A percentile compares a stretch with the other conserved stretches of the same genome.
phyloP scores from a whole-genome alignment of 2,329 filamentous ascomycete species.

The Pseudogymnoascus sp. region DNA sequence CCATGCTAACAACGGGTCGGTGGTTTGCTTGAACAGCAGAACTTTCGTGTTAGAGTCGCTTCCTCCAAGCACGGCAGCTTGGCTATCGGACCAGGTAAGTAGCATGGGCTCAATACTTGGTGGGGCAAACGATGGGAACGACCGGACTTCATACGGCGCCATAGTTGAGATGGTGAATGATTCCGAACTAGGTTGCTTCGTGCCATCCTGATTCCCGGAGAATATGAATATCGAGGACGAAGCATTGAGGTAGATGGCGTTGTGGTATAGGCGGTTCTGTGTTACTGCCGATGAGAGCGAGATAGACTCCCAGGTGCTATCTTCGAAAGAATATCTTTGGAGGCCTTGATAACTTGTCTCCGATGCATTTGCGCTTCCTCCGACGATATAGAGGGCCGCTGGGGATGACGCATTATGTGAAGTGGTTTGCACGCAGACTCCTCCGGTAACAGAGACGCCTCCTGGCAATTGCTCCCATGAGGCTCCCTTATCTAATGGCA shows the following conservation, averaged over 20 bases:
- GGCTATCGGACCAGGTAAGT: slow-evolving; percentile 63
- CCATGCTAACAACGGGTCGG: slow-evolving; percentile 48
- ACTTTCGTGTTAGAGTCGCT: slow-evolving; percentile 58
- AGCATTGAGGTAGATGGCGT: slow-evolving; percentile 65
- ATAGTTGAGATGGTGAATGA: slow-evolving; percentile 68
- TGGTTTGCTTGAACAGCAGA: slow-evolving; percentile 61
- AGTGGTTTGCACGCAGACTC: slow-evolving; percentile 67
- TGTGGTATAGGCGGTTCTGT: slow-evolving; percentile 66
- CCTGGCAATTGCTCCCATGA: slow-evolving; percentile 62
- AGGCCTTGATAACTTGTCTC: slow-evolving; percentile 61
- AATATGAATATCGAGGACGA: slow-evolving; percentile 73
- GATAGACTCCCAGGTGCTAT: slow-evolving; percentile 54
- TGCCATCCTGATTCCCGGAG: slow-evolving; percentile 63
- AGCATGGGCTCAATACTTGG: slow-evolving; percentile 65
- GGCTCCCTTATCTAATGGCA: slow-evolving; percentile 62
- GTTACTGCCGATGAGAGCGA: slow-evolving; percentile 32
- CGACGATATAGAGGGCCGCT: slow-evolving; percentile 72
- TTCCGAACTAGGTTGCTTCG: slow-evolving; percentile 54
- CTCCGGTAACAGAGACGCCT: slow-evolving; percentile 67
- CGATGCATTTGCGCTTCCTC: slow-evolving; percentile 53
- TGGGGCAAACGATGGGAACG: slow-evolving; percentile 54
- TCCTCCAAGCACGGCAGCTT: slow-evolving; percentile 72
- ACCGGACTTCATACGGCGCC: slow-evolving; percentile 56
- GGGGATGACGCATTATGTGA: slow-evolving; percentile 49
- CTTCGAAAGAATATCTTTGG: slow-evolving; percentile 58